Conservation (phyloP, 2,329 filamentous ascomycete genomes). For the Stachybotrys echinatus region DNA sequence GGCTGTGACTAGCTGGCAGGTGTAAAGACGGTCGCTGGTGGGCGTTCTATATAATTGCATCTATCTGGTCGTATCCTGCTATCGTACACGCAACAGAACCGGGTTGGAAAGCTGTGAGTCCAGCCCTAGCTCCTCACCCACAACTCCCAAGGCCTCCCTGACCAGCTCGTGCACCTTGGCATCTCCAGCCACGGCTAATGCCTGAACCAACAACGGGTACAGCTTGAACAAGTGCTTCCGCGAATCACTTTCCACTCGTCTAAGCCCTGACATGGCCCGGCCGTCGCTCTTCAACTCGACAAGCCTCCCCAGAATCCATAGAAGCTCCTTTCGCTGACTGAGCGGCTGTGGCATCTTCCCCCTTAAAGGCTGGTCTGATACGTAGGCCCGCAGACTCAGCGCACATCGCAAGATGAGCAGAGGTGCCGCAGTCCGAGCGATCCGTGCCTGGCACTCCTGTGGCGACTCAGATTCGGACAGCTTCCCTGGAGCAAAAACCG, state of each 20-base stretch:
- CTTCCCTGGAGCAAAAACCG: constrained; percentile 18
- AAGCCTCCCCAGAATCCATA: constrained; percentile 64
- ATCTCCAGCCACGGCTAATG: constrained; percentile 53
- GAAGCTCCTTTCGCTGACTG: constrained; percentile 71
- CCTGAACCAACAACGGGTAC: constrained; percentile 70
- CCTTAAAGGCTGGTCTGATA: constrained; percentile 85
- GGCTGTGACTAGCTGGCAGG: not conserved
- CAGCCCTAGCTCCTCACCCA: constrained; percentile 46
- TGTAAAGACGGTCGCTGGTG: too few relatives aligned
- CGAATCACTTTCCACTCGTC: constrained; percentile 45
- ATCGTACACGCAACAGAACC: constrained; percentile 2
- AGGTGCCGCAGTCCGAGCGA: constrained; percentile 72
- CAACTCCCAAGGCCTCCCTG: constrained; percentile 54
- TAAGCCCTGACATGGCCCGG: constrained; percentile 57
- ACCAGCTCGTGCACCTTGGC: constrained; percentile 53
- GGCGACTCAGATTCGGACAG: constrained; percentile 9
- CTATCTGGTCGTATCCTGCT: too few relatives aligned
- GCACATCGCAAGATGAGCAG: constrained; percentile 79
- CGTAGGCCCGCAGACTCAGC: constrained; percentile 75
- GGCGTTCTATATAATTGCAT: too few relatives aligned
- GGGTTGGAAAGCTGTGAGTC: not conserved
- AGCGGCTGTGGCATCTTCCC: constrained; percentile 86
- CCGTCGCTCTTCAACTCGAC: constrained; percentile 64
- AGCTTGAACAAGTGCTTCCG: constrained; percentile 75
- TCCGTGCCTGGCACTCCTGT: constrained; percentile 41